Evolutionary conservation across 2,329 filamentous ascomycete genomes (phyloP).

Genomic region (Apiospora hydei): DNA sequence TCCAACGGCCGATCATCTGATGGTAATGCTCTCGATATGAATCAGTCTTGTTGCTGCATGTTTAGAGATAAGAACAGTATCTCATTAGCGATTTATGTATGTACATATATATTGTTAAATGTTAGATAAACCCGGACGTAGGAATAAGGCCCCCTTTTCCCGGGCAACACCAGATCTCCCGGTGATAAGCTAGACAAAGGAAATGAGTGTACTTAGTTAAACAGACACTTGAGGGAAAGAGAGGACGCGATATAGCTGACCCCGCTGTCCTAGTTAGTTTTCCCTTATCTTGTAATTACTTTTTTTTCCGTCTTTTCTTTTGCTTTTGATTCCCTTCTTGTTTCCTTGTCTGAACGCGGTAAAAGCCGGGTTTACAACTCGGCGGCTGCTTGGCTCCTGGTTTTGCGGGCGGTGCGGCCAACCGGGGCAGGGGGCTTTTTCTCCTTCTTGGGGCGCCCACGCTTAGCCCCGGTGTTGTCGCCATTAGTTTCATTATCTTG

Average conservation of each 20-base stretch:
- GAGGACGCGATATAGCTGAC: conserved; percentile 2
- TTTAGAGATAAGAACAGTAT: neutral
- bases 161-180: neutral
- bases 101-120: neutral
- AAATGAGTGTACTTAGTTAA: neutral
- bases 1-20: no score
- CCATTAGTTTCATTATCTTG: conserved; percentile 38
- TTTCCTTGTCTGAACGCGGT: neutral
- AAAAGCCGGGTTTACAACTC: conserved; percentile 6
- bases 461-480: conserved; percentile 40
- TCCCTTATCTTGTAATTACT: neutral
- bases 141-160: neutral
- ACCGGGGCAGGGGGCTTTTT: conserved; percentile 41
- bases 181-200: neutral
- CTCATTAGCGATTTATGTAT: neutral
- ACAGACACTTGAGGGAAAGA: neutral
- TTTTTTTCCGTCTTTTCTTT: neutral
- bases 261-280: neutral
- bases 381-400: conserved; percentile 45
- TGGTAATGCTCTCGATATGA: neutral
- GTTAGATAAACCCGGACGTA: neutral
- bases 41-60: neutral
- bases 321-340: neutral
- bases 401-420: conserved; percentile 47
- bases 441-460: conserved; percentile 46